Evolutionary conservation across 305 asterid species (phyloP).

Genomic region (Plantago coronopus): DNA sequence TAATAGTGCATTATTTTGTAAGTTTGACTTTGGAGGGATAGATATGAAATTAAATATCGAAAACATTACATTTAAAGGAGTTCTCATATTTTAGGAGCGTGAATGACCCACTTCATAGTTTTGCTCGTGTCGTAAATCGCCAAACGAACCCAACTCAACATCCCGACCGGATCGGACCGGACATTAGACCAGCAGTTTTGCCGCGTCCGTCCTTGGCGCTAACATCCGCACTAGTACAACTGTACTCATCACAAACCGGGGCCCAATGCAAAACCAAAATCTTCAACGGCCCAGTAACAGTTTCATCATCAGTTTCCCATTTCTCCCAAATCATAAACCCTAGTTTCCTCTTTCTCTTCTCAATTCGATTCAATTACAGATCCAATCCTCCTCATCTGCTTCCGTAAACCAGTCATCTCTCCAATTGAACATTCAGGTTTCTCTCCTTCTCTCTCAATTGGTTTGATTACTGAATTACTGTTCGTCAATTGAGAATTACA

Average conservation of each 20-base stretch:
- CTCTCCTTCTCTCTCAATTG: not conserved
- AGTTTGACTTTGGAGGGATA: no score
- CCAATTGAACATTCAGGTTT: conserved; percentile 31
- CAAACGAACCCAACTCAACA: no score
- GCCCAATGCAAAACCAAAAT: conserved; percentile 19
- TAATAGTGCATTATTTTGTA: no score
- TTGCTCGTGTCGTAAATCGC: no score
- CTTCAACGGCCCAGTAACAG: conserved; percentile 27
- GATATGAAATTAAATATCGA: no score
- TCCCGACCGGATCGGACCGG: no score
- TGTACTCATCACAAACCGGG: conserved; percentile 11
- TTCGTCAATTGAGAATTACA: conserved; percentile 20
- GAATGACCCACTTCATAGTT: no score
- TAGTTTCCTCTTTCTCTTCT: conserved; percentile 24
- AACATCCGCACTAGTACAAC: conserved; percentile 20
- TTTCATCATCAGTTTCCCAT: conserved; percentile 27
- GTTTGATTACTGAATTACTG: conserved; percentile 14
- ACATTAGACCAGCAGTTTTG: not conserved
- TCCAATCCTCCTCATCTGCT: conserved; percentile 22
- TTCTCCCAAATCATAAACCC: conserved; percentile 40
- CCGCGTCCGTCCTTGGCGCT: conserved; percentile 24
- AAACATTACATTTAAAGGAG: no score
- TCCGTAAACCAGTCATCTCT: conserved; percentile 27
- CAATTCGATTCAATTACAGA: conserved; percentile 19
- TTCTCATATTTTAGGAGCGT: no score